Evolutionary conservation across 306 rosid genomes (phyloP).

Genomic region (Parietaria judaica): DNA sequence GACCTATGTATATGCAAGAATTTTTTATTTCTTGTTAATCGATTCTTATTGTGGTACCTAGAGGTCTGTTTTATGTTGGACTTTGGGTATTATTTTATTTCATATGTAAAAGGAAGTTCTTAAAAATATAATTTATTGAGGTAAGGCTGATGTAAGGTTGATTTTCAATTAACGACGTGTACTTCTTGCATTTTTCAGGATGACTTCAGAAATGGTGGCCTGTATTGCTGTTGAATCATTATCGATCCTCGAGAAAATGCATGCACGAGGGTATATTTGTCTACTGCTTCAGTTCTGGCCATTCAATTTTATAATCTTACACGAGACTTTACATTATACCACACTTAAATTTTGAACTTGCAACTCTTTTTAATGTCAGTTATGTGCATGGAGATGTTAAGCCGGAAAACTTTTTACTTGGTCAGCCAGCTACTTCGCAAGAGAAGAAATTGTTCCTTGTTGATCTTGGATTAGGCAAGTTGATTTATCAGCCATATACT

Average conservation of each 20-base stretch:
- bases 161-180: not conserved
- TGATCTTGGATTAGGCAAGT: constrained; percentile 89
- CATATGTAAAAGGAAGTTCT: too few species aligned
- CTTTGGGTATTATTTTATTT: too few species aligned
- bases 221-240: constrained; percentile 94
- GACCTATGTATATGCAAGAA: not conserved
- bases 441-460: constrained; percentile 93
- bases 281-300: constrained; percentile 1
- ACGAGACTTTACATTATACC: too few species aligned
- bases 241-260: constrained; percentile 93
- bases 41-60: not conserved
- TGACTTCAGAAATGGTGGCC: constrained; percentile 92
- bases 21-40: not conserved
- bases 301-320: not conserved
- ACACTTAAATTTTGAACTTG: not conserved
- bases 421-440: constrained; percentile 80
- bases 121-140: too few species aligned
- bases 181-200: constrained; percentile 33
- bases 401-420: constrained; percentile 96
- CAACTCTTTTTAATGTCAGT: constrained; percentile 28
- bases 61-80: not conserved
- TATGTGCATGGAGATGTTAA: constrained; percentile 97
- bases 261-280: constrained; percentile 52
- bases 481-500: constrained; percentile 12
- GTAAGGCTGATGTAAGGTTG: not conserved